phyloP scores from a whole-genome alignment of 805 yeast species.

The Limtongozyma cylindracea region DNA sequence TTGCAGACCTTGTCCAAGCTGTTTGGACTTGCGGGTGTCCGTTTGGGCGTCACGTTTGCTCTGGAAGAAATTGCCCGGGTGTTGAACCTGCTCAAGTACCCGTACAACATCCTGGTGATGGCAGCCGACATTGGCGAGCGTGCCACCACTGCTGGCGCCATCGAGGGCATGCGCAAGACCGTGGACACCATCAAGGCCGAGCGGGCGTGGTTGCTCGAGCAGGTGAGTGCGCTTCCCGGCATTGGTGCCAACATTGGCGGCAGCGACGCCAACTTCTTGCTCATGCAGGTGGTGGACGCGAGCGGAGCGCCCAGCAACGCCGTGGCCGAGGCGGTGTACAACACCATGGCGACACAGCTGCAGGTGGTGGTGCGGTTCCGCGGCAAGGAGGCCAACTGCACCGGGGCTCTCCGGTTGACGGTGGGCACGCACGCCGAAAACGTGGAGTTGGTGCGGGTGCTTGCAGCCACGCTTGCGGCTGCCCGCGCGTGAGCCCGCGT shows the following conservation, averaged over 20 bases:
- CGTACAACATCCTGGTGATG: constrained; percentile 73
- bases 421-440: constrained; percentile 72
- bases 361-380: constrained; percentile 77
- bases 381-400: constrained; percentile 76
- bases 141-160: constrained; percentile 36
- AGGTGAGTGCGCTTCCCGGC: constrained; percentile 27
- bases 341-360: constrained; percentile 39
- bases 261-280: constrained; percentile 62
- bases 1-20: constrained; percentile 86
- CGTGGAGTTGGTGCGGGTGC: constrained; percentile 20
- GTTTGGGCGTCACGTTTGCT: constrained; percentile 66
- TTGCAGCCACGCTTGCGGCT: constrained; percentile 7
- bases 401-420: constrained; percentile 70
- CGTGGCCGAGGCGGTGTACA: constrained; percentile 42
- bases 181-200: constrained; percentile 26
- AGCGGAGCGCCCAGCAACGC: constrained; percentile 40
- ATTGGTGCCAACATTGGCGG: constrained; percentile 67
- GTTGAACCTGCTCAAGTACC: constrained; percentile 83
- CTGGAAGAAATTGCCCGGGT: constrained; percentile 31
- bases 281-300: constrained; percentile 42
- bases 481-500: too few relatives aligned
- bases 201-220: constrained; percentile 24
- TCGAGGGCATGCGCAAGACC: constrained; percentile 28
- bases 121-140: constrained; percentile 55
- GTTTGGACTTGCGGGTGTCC: constrained; percentile 87